Evolutionary conservation across 2,329 filamentous ascomycete species (phyloP).

Genomic region (Zymoseptoria crescenta): DNA sequence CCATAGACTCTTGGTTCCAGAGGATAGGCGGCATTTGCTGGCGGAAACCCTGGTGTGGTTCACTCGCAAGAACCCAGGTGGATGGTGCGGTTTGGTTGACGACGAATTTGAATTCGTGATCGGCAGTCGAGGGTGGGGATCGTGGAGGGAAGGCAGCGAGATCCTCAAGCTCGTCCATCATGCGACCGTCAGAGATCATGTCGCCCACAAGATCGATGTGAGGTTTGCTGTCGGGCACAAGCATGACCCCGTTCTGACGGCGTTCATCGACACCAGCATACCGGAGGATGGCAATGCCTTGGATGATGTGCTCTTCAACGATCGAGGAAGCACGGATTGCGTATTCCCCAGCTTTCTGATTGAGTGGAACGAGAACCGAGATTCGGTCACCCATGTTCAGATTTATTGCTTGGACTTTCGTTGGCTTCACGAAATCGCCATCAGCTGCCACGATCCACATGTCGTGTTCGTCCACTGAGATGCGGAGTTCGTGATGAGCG

Average conservation of each 20-base stretch:
- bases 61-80: slow-evolving; percentile 11
- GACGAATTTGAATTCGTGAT: slow-evolving; percentile 12
- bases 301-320: slow-evolving; percentile 9
- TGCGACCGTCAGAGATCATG: slow-evolving; percentile 5
- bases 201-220: slow-evolving; percentile 9
- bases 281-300: slow-evolving; percentile 11
- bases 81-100: slow-evolving; percentile 10
- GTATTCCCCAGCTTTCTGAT: slow-evolving; percentile 12
- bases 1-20: slow-evolving; percentile 14
- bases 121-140: slow-evolving; percentile 8
- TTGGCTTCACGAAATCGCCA: slow-evolving; percentile 14
- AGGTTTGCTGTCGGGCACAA: slow-evolving; percentile 5
- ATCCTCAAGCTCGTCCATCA: slow-evolving; percentile 12
- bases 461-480: slow-evolving; percentile 14
- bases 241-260: slow-evolving; percentile 4
- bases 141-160: slow-evolving; percentile 11
- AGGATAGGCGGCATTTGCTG: slow-evolving; percentile 15
- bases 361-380: slow-evolving; percentile 12
- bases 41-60: slow-evolving; percentile 15
- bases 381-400: slow-evolving; percentile 11
- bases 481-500: slow-evolving; percentile 13
- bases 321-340: slow-evolving; percentile 10
- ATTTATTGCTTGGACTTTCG: slow-evolving; percentile 10
- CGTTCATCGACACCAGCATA: slow-evolving; percentile 9
- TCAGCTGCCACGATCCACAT: slow-evolving; percentile 19